Percentiles rank a stretch among this genome's conserved stretches.
These are phyloP conservation scores for Leishmania amazonensis DNA, from an alignment of 208 protist species.

Conservation along the genomic window DNA sequence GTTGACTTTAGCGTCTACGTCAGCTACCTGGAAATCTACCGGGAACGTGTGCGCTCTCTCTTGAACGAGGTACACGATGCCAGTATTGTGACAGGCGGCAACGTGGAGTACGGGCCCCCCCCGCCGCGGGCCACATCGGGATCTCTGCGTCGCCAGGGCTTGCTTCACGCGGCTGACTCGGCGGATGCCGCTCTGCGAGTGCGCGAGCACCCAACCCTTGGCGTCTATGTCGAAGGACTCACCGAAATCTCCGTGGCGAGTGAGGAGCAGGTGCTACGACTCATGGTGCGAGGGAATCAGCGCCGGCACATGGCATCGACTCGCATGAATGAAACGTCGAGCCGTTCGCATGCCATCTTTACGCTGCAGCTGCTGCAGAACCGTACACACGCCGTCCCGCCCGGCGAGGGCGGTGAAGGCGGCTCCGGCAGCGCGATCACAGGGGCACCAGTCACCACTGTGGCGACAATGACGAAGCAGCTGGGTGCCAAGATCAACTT, in stretches of 20 bases:
- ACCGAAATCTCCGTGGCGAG: slow-evolving; percentile 65
- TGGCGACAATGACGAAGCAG: slow-evolving; percentile 40
- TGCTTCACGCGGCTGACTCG: slow-evolving; percentile 8
- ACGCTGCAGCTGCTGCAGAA: slow-evolving; percentile 78
- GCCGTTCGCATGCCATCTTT: slow-evolving; percentile 97
- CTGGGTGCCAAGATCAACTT: slow-evolving; percentile 85
- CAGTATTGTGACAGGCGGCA: neutral
- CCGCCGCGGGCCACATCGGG: neutral
- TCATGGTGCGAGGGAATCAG: slow-evolving; percentile 77
- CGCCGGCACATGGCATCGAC: slow-evolving; percentile 87
- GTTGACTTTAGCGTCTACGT: slow-evolving; percentile 72
- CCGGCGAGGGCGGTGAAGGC: neutral
- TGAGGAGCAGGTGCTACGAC: slow-evolving; percentile 54
- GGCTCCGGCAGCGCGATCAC: neutral
- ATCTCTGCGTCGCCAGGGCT: slow-evolving; percentile 6
- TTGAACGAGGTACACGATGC: slow-evolving; percentile 36
- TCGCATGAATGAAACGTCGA: slow-evolving; percentile 95
- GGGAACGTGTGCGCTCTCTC: slow-evolving; percentile 86
- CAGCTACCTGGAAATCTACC: slow-evolving; percentile 94
- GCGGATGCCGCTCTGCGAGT: slow-evolving; percentile 52
- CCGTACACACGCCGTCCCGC: slow-evolving; percentile 16
- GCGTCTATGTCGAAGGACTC: slow-evolving; percentile 82
- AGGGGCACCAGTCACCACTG: slow-evolving; percentile 17
- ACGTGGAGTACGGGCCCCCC: neutral
- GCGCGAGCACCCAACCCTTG: slow-evolving; percentile 74